Percentiles rank a stretch among this genome's conserved stretches.
Conservation (phyloP, 257 asterid genomes). For the Capsicum pubescens region DNA sequence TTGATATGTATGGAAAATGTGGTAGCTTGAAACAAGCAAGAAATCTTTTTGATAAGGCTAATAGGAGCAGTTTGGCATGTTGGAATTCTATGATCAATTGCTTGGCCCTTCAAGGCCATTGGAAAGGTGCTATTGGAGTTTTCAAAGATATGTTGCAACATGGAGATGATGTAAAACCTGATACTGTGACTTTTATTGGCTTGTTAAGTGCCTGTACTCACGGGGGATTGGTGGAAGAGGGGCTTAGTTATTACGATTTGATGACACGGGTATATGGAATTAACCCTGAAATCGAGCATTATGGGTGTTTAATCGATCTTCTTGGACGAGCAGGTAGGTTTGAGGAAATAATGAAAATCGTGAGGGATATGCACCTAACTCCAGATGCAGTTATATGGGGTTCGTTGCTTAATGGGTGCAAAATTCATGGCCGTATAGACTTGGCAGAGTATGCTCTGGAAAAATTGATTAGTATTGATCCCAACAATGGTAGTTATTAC, state of each 20-base stretch:
- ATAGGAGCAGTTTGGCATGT: conserved; percentile 50
- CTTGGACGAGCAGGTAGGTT: conserved; percentile 70
- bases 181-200: conserved; percentile 72
- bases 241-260: conserved; percentile 54
- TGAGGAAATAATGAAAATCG: conserved; percentile 70
- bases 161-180: conserved; percentile 55
- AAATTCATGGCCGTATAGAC: conserved; percentile 61
- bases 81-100: conserved; percentile 83
- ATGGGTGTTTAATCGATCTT: conserved; percentile 80
- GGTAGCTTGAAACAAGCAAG: conserved; percentile 67
- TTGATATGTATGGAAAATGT: conserved; percentile 90
- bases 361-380: conserved; percentile 56
- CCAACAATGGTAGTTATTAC: conserved; percentile 64
- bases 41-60: conserved; percentile 52
- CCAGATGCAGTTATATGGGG: conserved; percentile 87
- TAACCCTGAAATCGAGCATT: conserved; percentile 73
- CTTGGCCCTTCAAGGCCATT: conserved; percentile 70
- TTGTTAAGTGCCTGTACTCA: conserved; percentile 79
- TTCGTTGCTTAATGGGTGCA: conserved; percentile 76
- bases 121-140: conserved; percentile 49
- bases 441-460: conserved; percentile 66
- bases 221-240: conserved; percentile 67
- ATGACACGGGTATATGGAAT: conserved; percentile 59
- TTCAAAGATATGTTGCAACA: conserved; percentile 58
- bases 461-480: conserved; percentile 63